These are phyloP conservation scores for Raphanus hybrid DNA, from an alignment of 441 rosid species.

Conservation along the genomic window DNA sequence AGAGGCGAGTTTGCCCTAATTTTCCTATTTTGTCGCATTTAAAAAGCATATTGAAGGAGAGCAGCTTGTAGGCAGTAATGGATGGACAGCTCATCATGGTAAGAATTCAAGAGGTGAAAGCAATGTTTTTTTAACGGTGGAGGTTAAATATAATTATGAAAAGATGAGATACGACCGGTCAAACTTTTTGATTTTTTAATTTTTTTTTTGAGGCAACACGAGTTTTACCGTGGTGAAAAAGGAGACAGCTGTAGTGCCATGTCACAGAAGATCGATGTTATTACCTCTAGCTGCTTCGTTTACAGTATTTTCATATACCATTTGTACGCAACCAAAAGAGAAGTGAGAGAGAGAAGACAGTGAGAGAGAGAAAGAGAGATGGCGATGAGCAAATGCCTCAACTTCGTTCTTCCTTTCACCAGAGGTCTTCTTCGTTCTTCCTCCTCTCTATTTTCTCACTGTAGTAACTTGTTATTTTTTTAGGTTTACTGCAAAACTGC, in stretches of 20 bases:
- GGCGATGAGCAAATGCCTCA: background rate
- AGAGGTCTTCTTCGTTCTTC: background rate
- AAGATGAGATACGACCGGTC: too few relatives aligned
- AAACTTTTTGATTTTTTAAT: too few relatives aligned
- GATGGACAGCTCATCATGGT: slow-evolving; percentile 7
- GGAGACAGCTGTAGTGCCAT: background rate
- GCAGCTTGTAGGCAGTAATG: background rate
- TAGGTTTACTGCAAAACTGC: background rate
- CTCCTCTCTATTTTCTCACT: background rate
- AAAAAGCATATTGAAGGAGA: background rate
- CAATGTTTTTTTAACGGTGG: background rate
- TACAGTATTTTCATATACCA: background rate
- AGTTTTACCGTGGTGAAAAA: background rate
- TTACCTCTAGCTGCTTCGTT: background rate
- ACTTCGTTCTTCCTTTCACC: background rate
- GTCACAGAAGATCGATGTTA: background rate
- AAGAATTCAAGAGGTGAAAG: background rate
- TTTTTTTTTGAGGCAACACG: background rate
- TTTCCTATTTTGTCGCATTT: background rate
- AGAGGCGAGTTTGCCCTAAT: background rate
- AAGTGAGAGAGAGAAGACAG: background rate
- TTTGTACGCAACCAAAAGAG: background rate
- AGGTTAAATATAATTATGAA: too few relatives aligned
- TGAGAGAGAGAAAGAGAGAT: background rate
- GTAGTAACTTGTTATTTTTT: background rate